Evolutionary conservation across 495 filamentous ascomycete genomes (phyloP).

Genomic region (Daldinia grandis): DNA sequence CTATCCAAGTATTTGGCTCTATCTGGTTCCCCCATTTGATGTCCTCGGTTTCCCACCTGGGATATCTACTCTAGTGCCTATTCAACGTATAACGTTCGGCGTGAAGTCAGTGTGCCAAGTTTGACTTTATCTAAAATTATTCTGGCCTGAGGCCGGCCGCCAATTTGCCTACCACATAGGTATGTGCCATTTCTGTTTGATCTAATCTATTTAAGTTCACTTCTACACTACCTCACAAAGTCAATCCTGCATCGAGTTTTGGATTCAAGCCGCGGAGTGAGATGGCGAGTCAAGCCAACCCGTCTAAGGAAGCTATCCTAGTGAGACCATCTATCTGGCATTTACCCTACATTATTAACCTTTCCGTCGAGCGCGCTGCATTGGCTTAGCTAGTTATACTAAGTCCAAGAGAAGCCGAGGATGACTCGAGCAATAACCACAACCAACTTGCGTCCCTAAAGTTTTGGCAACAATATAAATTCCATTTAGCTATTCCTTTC

Average conservation of each 20-base stretch:
- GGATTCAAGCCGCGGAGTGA: not conserved
- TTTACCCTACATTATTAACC: not conserved
- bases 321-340: not conserved
- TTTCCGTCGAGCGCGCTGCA: not conserved
- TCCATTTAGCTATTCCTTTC: not conserved
- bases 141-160: not conserved
- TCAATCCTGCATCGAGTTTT: not conserved
- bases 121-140: not conserved
- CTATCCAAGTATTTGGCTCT: slow-evolving; percentile 1
- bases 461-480: not conserved
- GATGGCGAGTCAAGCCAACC: not conserved
- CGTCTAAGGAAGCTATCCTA: not conserved
- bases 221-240: not conserved
- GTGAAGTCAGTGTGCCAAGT: not conserved
- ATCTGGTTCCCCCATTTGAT: not conserved
- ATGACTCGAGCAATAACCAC: not conserved
- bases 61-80: not conserved
- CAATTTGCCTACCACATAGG: slow-evolving; percentile 1
- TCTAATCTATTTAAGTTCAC: not conserved
- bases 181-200: slow-evolving; percentile 7
- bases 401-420: not conserved
- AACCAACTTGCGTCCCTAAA: not conserved
- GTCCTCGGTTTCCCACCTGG: not conserved
- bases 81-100: not conserved
- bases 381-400: not conserved